phyloP scores from a whole-genome alignment of 192 early-diverging fungal genomes.

The Powellomyces hirtus region DNA sequence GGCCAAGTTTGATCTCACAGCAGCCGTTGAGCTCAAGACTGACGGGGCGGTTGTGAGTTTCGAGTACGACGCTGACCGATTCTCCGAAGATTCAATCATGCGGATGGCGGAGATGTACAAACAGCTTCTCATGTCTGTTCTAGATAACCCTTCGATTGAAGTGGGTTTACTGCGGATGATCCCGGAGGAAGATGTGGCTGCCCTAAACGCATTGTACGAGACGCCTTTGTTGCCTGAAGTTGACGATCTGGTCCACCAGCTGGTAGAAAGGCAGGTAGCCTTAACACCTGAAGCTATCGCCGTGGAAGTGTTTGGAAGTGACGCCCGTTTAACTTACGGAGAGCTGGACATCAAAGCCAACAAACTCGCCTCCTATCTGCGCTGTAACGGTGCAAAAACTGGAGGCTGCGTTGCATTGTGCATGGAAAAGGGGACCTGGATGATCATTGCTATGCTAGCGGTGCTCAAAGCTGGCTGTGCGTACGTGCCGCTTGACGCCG shows the following conservation, averaged over 20 bases:
- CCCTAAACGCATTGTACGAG: no score
- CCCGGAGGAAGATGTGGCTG: background rate
- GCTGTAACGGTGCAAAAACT: background rate
- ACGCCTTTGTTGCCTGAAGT: no score
- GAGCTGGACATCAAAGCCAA: constrained; percentile 25
- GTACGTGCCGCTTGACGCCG: constrained; percentile 32
- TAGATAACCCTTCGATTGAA: background rate
- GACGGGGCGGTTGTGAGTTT: background rate
- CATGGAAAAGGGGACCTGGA: constrained; percentile 2
- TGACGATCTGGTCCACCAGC: no score
- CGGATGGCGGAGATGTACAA: background rate
- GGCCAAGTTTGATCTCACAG: background rate
- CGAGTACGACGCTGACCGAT: background rate
- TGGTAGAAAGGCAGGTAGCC: no score
- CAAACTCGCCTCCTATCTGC: constrained; percentile 10
- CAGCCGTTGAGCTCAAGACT: background rate
- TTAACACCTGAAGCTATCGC: constrained; percentile 8
- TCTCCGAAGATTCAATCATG: background rate
- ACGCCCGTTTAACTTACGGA: constrained; percentile 4
- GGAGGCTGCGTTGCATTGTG: background rate
- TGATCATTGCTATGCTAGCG: constrained; percentile 22
- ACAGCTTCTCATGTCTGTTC: background rate
- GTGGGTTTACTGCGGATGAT: background rate
- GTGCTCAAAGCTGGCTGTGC: constrained; percentile 39
- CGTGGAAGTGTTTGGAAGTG: background rate